These are phyloP conservation scores for Candida insectorum DNA, from an alignment of 805 yeast species.

Conservation along the genomic window DNA sequence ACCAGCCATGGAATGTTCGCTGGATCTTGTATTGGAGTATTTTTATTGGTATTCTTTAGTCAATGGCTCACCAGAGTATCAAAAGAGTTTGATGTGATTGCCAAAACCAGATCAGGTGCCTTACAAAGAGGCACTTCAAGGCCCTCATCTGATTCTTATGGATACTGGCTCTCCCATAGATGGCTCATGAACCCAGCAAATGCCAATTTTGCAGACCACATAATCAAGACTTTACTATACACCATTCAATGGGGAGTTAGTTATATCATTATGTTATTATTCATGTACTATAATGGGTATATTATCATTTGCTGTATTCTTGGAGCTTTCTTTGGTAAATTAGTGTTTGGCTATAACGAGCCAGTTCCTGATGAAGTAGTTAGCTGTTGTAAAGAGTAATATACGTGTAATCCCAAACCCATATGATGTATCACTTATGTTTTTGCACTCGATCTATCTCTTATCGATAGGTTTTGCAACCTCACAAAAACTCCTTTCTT, in stretches of 20 bases:
- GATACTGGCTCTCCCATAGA: slow-evolving; percentile 20
- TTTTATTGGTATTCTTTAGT: slow-evolving; percentile 52
- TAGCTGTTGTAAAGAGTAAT: slow-evolving; percentile 12
- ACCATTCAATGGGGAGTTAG: slow-evolving; percentile 62
- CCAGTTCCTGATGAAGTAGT: slow-evolving; percentile 21
- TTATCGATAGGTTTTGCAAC: no score
- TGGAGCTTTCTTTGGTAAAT: slow-evolving; percentile 59
- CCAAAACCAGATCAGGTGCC: no score
- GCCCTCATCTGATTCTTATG: slow-evolving; percentile 1
- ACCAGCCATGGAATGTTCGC: slow-evolving; percentile 59
- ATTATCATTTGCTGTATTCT: slow-evolving; percentile 59
- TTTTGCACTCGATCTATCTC: no score
- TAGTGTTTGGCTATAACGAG: slow-evolving; percentile 48
- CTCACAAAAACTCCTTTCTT: no score
- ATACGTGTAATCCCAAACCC: no score
- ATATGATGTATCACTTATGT: no score
- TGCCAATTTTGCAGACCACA: slow-evolving; percentile 40
- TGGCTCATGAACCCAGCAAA: slow-evolving; percentile 23
- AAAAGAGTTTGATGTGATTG: slow-evolving; percentile 21
- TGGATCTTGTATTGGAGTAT: slow-evolving; percentile 71
- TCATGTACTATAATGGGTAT: slow-evolving; percentile 75
- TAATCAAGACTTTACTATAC: slow-evolving; percentile 47
- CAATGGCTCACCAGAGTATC: slow-evolving; percentile 52
- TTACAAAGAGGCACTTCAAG: background rate
- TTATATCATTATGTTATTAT: slow-evolving; percentile 65